Base-by-base conservation (phyloP, 2,329 filamentous ascomycete genomes). In the Leptographium galeiforme region DNA sequence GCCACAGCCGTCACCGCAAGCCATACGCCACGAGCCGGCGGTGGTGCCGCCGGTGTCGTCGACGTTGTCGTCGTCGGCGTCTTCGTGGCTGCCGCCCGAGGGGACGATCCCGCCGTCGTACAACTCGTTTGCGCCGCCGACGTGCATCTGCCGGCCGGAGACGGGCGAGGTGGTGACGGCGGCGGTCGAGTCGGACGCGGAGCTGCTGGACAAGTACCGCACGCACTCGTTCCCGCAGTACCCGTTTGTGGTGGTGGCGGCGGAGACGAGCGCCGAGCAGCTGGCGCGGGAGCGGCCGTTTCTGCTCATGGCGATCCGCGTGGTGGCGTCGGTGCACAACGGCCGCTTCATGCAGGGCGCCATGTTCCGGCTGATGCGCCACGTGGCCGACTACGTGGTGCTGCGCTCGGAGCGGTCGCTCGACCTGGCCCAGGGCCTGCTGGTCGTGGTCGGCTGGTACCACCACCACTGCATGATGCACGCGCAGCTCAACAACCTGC, bases 401-500 rank as follows among this genome's bases (percentile, higher is more conserved):
- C 67, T 77, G 45, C 66, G 72, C 2, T 74, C 72, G 0, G 72
- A 75, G 52, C 64, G 73, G 16, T 77, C 75, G 0, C 57, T 78
- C 12, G 76, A 78, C 54, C 60, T 78, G 2, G 61, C 78, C 0
- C 66, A 73, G 53, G 72, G 73, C 0, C 68, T 78, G 4, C 61
- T 78, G 3, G 68, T 77, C 0, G 68, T 77, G 32, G 57, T 75
- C 2, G 70, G 70, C 0, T 78, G 70, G 67, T 76, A 77, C 53
- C 75, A 78, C 48, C 73, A 78, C 50, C 75, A 78, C 59, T 78
- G 75, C 57, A 68, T 76, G 56, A 67, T 73, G 61, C 75, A 78
- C 51, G 67, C 70, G 0, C 77, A 79, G 55, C 61, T 79, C 13
- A 71, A 72, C 58, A 77, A 75, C 51, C 63, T 79, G 4, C 61